These are phyloP conservation scores for Raffaelea arxii DNA, from an alignment of 2,329 filamentous ascomycete genomes.

Conservation along the genomic window DNA sequence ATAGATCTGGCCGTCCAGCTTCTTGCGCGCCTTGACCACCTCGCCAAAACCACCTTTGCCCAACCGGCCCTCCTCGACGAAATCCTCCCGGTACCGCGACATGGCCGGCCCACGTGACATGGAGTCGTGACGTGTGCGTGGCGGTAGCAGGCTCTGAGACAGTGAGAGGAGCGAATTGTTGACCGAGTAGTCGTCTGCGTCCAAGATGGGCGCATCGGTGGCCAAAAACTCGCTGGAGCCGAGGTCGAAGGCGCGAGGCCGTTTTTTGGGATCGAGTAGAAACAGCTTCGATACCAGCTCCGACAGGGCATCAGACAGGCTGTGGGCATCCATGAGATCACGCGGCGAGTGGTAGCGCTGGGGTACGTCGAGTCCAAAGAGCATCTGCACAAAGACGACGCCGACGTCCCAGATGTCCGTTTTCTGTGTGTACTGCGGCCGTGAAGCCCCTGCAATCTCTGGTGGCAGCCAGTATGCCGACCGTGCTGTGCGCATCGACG, in stretches of 20 bases:
- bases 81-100: constrained; percentile 81
- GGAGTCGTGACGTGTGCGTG: constrained; percentile 52
- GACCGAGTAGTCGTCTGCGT: constrained; percentile 30
- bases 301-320: constrained; percentile 63
- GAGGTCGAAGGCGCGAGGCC: constrained; percentile 70
- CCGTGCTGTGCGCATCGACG: constrained; percentile 51
- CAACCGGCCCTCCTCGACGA: constrained; percentile 77
- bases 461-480: constrained; percentile 79
- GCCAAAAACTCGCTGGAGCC: constrained; percentile 56
- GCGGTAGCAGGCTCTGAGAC: constrained; percentile 27
- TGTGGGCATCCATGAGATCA: constrained; percentile 59
- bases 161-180: constrained; percentile 32
- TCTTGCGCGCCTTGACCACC: constrained; percentile 90
- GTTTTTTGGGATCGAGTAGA: constrained; percentile 71
- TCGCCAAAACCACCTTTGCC: constrained; percentile 94
- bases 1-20: constrained; percentile 86
- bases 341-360: constrained; percentile 72
- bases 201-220: constrained; percentile 51
- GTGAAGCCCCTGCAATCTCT: constrained; percentile 57
- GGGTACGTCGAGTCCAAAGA: constrained; percentile 71
- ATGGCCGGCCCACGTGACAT: constrained; percentile 40
- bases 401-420: constrained; percentile 95
- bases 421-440: constrained; percentile 59
- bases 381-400: constrained; percentile 85
- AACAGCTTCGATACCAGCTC: constrained; percentile 81